These are phyloP conservation scores for Arachnopeziza araneosa DNA, from an alignment of 2,329 filamentous ascomycete genomes.

Conservation along the genomic window DNA sequence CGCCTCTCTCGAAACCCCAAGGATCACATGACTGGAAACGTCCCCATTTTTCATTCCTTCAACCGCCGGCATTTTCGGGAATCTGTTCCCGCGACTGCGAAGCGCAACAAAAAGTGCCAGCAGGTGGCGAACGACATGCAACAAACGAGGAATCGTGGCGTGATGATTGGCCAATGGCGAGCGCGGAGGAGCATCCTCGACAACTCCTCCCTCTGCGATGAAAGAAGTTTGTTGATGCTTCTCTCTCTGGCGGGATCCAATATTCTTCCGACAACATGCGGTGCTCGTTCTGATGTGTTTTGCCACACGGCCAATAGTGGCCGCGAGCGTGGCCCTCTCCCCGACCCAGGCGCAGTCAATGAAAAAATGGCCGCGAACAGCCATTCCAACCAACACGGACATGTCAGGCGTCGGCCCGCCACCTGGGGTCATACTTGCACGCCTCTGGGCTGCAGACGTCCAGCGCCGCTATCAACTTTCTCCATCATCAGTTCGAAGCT, in stretches of 20 bases:
- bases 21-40: neutral
- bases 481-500: no score
- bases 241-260: neutral
- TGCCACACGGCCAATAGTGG: no score
- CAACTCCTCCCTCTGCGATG: neutral
- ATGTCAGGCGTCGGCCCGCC: no score
- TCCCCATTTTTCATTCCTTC: neutral
- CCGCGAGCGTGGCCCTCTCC: no score
- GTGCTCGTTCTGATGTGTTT: neutral
- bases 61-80: neutral
- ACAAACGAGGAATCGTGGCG: neutral
- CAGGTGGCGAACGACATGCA: conserved; percentile 3
- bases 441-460: no score
- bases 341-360: no score
- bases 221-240: neutral
- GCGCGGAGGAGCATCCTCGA: neutral
- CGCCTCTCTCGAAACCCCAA: no score
- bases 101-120: neutral
- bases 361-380: no score
- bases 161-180: neutral
- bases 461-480: no score
- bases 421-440: no score
- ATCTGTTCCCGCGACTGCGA: conserved; percentile 3
- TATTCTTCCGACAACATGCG: neutral
- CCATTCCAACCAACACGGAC: no score